Conservation (phyloP, 2,329 filamentous ascomycete genomes). For the Corinectria fuckeliana region DNA sequence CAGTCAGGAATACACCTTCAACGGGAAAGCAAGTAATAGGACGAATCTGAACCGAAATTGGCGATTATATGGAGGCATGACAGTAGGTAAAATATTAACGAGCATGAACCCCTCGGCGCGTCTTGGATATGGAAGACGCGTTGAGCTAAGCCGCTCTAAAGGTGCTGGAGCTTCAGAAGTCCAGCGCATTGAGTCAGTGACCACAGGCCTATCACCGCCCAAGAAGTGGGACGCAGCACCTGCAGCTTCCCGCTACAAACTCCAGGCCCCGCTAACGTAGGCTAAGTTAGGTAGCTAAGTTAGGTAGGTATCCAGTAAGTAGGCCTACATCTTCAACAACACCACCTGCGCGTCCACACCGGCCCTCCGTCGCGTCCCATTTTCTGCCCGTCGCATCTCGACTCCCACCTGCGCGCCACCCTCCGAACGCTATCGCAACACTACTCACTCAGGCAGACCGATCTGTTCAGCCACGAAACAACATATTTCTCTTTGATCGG, state of each 20-base stretch:
- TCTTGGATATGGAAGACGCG: conserved; percentile 9
- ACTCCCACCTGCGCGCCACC: conserved; percentile 3
- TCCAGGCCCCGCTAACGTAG: no score
- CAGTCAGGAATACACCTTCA: not conserved
- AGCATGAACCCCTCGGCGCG: conserved; percentile 16
- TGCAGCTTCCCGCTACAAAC: not conserved
- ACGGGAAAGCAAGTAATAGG: not conserved
- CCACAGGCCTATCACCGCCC: not conserved
- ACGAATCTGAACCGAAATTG: not conserved
- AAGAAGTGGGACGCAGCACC: not conserved
- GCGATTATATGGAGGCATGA: not conserved
- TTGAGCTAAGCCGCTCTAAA: not conserved
- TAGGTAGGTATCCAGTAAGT: no score
- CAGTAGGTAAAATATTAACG: not conserved
- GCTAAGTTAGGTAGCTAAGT: no score
- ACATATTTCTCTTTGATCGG: not conserved
- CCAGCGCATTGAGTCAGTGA: not conserved
- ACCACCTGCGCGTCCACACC: conserved; percentile 30
- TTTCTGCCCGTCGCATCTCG: conserved; percentile 18
- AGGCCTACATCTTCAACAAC: conserved; percentile 20
- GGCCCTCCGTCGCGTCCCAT: conserved; percentile 25
- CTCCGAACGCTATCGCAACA: not conserved
- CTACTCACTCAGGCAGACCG: not conserved
- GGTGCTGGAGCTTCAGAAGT: not conserved
- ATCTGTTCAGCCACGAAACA: not conserved